These are phyloP conservation scores for Kodamaea sp. DNA, from an alignment of 1,139 yeast species.

Conservation along the genomic window DNA sequence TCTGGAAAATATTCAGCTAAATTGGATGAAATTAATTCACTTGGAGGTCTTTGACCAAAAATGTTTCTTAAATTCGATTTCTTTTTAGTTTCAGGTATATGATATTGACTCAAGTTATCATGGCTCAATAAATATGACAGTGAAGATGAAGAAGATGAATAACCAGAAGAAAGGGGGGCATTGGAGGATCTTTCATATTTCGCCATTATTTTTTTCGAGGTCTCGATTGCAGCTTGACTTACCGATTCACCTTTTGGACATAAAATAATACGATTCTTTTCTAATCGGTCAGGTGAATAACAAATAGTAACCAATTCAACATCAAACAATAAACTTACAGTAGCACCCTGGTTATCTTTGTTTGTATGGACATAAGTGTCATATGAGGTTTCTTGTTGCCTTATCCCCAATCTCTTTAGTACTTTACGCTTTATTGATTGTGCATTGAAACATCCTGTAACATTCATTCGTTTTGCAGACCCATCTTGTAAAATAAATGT, in stretches of 20 bases:
- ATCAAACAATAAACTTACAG: slow-evolving; percentile 59
- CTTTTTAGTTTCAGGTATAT: slow-evolving; percentile 23
- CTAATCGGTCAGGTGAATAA: slow-evolving; percentile 67
- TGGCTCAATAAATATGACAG: slow-evolving; percentile 13
- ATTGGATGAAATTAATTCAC: slow-evolving; percentile 86
- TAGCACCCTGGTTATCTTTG: slow-evolving; percentile 4
- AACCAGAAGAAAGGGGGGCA: slow-evolving; percentile 6
- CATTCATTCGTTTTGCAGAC: slow-evolving; percentile 64
- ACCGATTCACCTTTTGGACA: slow-evolving; percentile 66
- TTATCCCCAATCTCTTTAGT: slow-evolving; percentile 56
- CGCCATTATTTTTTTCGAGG: slow-evolving; percentile 46
- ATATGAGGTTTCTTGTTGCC: slow-evolving; percentile 35
- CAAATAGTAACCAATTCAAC: slow-evolving; percentile 81
- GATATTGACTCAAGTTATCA: slow-evolving; percentile 21
- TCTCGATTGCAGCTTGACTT: slow-evolving; percentile 60
- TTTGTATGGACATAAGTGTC: slow-evolving; percentile 38
- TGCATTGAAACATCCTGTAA: slow-evolving; percentile 79
- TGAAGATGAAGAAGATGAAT: neutral
- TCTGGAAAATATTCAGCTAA: slow-evolving; percentile 90
- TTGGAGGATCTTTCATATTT: slow-evolving; percentile 30
- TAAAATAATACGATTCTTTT: slow-evolving; percentile 69
- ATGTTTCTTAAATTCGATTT: slow-evolving; percentile 45
- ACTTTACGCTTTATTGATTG: slow-evolving; percentile 72
- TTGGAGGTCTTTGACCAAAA: slow-evolving; percentile 90
- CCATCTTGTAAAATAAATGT: slow-evolving; percentile 78